A percentile compares a stretch with the other conserved stretches of the same genome.
phyloP scores from a whole-genome alignment of 1,284 basidiomycete genomes.

The Microbotryomycetes sp. region DNA sequence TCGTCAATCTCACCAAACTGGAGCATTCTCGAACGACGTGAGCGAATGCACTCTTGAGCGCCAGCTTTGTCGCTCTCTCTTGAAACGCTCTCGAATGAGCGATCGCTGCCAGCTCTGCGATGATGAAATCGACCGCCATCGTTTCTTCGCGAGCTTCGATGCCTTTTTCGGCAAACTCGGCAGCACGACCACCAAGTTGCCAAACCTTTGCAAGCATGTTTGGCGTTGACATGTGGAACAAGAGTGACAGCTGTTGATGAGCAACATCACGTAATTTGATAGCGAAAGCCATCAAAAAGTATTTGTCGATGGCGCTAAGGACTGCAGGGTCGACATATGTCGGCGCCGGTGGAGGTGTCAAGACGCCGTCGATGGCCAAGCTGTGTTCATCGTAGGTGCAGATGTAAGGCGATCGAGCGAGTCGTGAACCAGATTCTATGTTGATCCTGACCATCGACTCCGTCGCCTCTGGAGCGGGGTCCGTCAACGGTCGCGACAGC shows the following conservation, averaged over 20 bases:
- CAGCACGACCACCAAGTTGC: background rate
- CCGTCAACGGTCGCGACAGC: too few relatives aligned
- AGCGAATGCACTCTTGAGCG: background rate
- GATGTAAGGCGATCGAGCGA: background rate
- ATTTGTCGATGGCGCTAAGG: background rate
- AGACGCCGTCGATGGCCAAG: background rate
- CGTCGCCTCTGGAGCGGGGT: too few relatives aligned
- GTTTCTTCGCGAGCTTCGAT: background rate
- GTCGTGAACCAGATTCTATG: too few relatives aligned
- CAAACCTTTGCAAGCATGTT: background rate
- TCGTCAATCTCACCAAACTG: background rate
- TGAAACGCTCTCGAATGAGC: background rate
- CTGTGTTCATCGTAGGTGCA: background rate
- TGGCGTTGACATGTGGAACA: background rate
- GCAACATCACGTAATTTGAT: background rate
- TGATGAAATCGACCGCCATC: background rate
- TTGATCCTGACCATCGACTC: too few relatives aligned
- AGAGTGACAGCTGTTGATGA: background rate
- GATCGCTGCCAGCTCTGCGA: background rate
- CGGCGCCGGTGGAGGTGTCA: background rate
- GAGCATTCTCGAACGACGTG: background rate
- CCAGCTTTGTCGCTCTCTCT: background rate
- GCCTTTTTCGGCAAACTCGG: background rate
- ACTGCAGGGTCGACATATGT: too few relatives aligned
- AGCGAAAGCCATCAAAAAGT: background rate